Conservation (phyloP, 2,329 filamentous ascomycete genomes). For the Fusarium brachygibbosum region DNA sequence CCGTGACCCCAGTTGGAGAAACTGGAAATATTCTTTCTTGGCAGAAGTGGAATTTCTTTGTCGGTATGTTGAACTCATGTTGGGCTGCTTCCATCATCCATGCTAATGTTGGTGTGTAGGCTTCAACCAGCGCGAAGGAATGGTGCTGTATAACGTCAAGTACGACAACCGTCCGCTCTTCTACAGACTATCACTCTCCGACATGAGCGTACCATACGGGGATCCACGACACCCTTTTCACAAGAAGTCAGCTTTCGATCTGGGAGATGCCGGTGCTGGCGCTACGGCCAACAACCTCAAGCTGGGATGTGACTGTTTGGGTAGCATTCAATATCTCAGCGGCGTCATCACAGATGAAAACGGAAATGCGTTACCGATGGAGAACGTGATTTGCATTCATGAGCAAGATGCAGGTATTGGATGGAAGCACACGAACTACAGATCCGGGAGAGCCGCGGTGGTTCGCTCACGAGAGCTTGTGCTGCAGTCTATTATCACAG, state of each 20-base stretch:
- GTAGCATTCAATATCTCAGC: conserved; percentile 75
- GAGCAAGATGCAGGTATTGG: conserved; percentile 78
- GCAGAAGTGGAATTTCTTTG: conserved; percentile 78
- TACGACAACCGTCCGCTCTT: conserved; percentile 76
- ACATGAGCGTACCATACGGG: conserved; percentile 79
- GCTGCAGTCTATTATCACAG: conserved; percentile 76
- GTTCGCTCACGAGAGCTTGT: conserved; percentile 73
- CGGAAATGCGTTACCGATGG: conserved; percentile 65
- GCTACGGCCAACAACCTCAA: conserved; percentile 76
- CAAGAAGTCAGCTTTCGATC: conserved; percentile 79
- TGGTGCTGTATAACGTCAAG: conserved; percentile 76
- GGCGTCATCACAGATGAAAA: conserved; percentile 65
- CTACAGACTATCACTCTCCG: conserved; percentile 76
- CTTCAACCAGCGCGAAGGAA: conserved; percentile 78
- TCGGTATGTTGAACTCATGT: conserved; percentile 53
- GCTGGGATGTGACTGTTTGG: conserved; percentile 78
- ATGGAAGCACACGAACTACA: conserved; percentile 80
- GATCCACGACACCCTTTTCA: conserved; percentile 76
- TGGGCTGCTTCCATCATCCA: rapidly evolving
- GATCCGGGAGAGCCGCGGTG: conserved; percentile 71
- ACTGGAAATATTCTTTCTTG: conserved; percentile 64
- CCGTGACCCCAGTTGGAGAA: conserved; percentile 53
- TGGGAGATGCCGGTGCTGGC: conserved; percentile 77
- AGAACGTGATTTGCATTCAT: conserved; percentile 76
- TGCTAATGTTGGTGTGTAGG: conserved; percentile 37